Evolutionary conservation across 192 early-diverging fungal genomes (phyloP), one percentile per base, ranked within the genome.

Genomic region (Coemansia sp.): DNA sequence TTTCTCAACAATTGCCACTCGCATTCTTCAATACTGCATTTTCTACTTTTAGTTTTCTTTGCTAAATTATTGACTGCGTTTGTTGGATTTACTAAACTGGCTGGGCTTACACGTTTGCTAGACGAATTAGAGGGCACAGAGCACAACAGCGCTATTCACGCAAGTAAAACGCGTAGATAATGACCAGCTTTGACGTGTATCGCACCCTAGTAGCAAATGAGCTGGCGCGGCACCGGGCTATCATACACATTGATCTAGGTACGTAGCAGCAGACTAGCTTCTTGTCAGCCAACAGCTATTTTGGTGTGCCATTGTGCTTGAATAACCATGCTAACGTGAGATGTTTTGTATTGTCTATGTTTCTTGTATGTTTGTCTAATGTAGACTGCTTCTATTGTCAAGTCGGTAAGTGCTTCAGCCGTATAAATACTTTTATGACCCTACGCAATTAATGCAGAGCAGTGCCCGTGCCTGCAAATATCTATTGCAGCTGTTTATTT

Each of bases 301-400:
- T 42, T 8, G 28, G 28, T 42, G 40, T n/a, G 40, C 15, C 40
- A 42, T 42, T 42, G 40, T 42, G 40, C 12, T 42, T 42, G 40
- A 11, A 42, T 42, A 42, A 15, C 19, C 15, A 48, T 6, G 46
- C 15, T 48, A 19, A 19, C 17, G 46, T 48, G 46, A n/a, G 42
- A 15, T 48, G 15, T 48, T 19, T 56, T 56, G 15, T 42, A 42
- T 42, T 49, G 47, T 20, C 17, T 49, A 8, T 20, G 6, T 19
- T 49, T 15, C 8, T 19, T 4, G 46, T 49, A 2, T 49, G 47
- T 49, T 3, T 49, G 47, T 49, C 47, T 55, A 34, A 37, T 59
- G 64, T 77, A 86, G 89, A 91, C 62, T 91, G 89, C 59, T 91
- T 89, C 72, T 91, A 86, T 73, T 86, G 85, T 54, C 89, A 91